Percentiles rank a stretch among this genome's conserved stretches.
Evolutionary conservation across 441 rosid species (phyloP).

Genomic region (Flueggea neowawraea): DNA sequence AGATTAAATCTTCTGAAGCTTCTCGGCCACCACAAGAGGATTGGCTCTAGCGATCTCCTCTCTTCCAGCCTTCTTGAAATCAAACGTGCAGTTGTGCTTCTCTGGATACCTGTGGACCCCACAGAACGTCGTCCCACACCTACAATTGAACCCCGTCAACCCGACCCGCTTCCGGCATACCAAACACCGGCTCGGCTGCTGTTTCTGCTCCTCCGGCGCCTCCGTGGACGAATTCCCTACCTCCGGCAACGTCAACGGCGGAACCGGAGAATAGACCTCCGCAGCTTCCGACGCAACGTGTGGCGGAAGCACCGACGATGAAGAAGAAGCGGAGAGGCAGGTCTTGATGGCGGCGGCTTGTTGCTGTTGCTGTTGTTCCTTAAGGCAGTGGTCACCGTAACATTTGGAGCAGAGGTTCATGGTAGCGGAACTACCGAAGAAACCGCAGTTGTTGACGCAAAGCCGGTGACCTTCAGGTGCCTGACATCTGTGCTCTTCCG

Average conservation of each 20-base stretch:
- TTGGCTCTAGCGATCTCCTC: conserved; percentile 53
- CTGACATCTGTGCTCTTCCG: conserved; percentile 69
- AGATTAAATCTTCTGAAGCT: conserved; percentile 54
- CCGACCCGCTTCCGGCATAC: conserved; percentile 47
- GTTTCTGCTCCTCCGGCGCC: no score
- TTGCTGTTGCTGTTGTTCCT: conserved; percentile 18
- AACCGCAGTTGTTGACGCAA: conserved; percentile 45
- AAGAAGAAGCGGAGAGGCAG: neutral
- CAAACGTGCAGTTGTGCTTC: conserved; percentile 38
- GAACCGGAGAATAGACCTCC: neutral
- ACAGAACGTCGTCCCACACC: conserved; percentile 45
- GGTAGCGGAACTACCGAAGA: conserved; percentile 36
- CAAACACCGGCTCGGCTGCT: conserved; percentile 26
- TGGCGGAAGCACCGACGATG: conserved; percentile 1
- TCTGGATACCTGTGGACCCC: conserved; percentile 47
- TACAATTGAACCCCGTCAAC: conserved; percentile 46
- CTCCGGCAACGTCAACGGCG: conserved; percentile 1
- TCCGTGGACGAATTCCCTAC: neutral
- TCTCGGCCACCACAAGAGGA: conserved; percentile 47
- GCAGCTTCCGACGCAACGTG: neutral
- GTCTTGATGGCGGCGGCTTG: conserved; percentile 14
- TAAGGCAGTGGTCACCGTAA: conserved; percentile 32
- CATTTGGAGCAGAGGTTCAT: conserved; percentile 57
- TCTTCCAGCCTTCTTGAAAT: conserved; percentile 44
- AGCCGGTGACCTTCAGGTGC: conserved; percentile 56